Conservation (phyloP, 192 early-diverging fungal species). For the Rhizophagus prolifer region DNA sequence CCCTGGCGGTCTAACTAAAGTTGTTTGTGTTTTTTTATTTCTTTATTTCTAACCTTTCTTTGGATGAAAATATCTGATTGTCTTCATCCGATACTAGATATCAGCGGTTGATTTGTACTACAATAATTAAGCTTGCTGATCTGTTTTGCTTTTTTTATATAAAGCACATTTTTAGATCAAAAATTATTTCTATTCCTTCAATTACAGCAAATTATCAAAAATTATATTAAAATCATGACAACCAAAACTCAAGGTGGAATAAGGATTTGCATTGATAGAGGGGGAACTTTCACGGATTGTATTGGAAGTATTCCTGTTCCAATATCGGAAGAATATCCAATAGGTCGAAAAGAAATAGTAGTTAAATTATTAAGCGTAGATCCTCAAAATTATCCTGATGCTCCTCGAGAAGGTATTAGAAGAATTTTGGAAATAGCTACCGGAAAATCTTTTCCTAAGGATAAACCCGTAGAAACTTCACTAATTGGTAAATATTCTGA, state of each 20-base stretch:
- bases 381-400: slow-evolving; percentile 86
- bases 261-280: slow-evolving; percentile 84
- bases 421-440: slow-evolving; percentile 81
- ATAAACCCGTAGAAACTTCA: slow-evolving; percentile 69
- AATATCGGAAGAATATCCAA: slow-evolving; percentile 42
- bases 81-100: no score
- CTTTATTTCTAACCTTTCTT: no score
- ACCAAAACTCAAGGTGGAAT: slow-evolving; percentile 20
- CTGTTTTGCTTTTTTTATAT: no score
- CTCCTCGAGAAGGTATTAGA: slow-evolving; percentile 92
- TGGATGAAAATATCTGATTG: no score
- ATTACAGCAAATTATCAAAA: no score
- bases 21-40: no score
- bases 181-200: no score
- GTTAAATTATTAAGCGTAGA: slow-evolving; percentile 93
- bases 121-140: no score
- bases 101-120: no score
- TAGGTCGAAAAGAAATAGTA: slow-evolving; percentile 64
- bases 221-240: not conserved
- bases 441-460: slow-evolving; percentile 65
- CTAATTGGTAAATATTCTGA: slow-evolving; percentile 49
- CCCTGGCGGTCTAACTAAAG: no score
- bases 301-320: slow-evolving; percentile 70
- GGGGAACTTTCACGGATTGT: slow-evolving; percentile 97
- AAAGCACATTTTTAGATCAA: no score